Evolutionary conservation across 768 basidiomycete species (phyloP).

Genomic region (Candolleomyces eurysporus): DNA sequence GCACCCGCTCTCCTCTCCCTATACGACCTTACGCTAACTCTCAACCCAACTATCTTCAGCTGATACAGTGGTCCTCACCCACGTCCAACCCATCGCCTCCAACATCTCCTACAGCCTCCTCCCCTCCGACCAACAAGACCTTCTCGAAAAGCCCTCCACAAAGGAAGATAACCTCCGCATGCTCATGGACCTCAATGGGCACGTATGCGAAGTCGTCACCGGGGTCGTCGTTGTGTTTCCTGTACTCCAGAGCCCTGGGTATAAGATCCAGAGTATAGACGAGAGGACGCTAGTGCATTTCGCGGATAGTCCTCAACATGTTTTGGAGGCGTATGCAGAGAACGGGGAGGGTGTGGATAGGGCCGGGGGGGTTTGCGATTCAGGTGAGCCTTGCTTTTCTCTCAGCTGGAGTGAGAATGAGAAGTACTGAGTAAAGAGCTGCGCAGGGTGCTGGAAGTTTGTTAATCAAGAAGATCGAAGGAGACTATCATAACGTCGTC

Average conservation of each 20-base stretch:
- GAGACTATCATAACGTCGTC: conserved; percentile 16
- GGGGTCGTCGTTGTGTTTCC: conserved; percentile 83
- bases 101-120: conserved; percentile 53
- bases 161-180: conserved; percentile 84
- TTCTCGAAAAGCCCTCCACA: conserved; percentile 84
- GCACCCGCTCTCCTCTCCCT: conserved; percentile 18
- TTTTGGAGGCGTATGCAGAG: conserved; percentile 79
- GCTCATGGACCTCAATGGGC: conserved; percentile 84
- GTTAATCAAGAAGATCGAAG: conserved; percentile 59
- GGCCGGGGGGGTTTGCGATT: conserved; percentile 90
- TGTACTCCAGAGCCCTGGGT: conserved; percentile 72
- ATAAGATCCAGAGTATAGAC: conserved; percentile 73
- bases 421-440: not conserved
- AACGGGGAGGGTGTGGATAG: conserved; percentile 83
- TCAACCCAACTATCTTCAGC: conserved; percentile 42
- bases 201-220: conserved; percentile 88
- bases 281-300: conserved; percentile 82
- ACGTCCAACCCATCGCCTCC: conserved; percentile 59
- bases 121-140: conserved; percentile 54
- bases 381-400: conserved; percentile 52
- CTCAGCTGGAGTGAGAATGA: not conserved
- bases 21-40: too few relatives aligned
- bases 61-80: conserved; percentile 93
- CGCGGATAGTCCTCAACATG: conserved; percentile 52
- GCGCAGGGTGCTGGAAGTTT: conserved; percentile 75